Evolutionary conservation across 345 rosid species (phyloP), one percentile per base, ranked within the genome.

Genomic region (Rhizophora apiculata): DNA sequence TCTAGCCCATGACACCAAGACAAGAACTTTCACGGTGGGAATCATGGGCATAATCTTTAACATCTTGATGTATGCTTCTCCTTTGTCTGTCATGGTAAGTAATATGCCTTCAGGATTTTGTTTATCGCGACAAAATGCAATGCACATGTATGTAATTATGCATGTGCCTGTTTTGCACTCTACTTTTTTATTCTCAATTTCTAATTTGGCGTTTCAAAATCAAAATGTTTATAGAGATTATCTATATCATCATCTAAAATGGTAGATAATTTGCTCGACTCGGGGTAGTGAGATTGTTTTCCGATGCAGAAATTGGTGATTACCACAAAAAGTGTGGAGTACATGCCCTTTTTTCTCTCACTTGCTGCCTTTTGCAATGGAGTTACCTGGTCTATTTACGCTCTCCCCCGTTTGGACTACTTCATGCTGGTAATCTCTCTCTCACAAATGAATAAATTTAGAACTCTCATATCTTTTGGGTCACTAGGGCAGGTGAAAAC

Each of bases 1-100:
- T 32, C 36, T 83, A 5, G 82, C 81, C 46, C 89, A 85, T 60
- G 78, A 83, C 22, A 79, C 82, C 59, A 11, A 72, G 10, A 74
- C 54, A 26, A 82, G 96, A 0, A 81, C 97, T 0, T 26, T 71
- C 69, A 71, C 81, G 20, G 91, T 84, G 39, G 98, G 98, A 16
- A 68, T 88, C 49, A n/a, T 88, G 5, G 82, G 90, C 75, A 82
- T 87, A 65, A 39, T 81, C 60, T 91, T 91, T 72, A 88, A 85
- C 68, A 66, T 86, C 78, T 70, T 82, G 87, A 94, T 94, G 97
- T 94, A 94, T 51, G 98, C 96, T 65, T 66, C 98, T 10, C 97
- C 98, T 0, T 70, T 94, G 26, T 82, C 92, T 0, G 75, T 94
- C 77, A 88, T 94, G 97, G 98, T 91, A 10, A 70, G 87, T 79